These are phyloP conservation scores for Vaccinium myrtillus DNA, from an alignment of 148 eudicot species.

Conservation along the genomic window DNA sequence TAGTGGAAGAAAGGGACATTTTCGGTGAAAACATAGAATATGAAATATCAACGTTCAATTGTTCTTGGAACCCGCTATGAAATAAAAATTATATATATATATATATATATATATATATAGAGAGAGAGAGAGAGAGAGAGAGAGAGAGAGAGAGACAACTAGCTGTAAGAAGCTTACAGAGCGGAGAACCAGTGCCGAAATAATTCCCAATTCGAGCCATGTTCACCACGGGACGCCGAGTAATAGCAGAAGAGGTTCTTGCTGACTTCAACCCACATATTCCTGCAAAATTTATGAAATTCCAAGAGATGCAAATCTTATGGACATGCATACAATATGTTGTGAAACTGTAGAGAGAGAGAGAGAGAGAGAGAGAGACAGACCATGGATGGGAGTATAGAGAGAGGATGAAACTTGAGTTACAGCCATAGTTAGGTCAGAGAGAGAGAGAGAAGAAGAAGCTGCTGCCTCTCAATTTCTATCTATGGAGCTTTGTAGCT, in stretches of 20 bases:
- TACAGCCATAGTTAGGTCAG: conserved; percentile 29
- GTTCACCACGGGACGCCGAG: conserved; percentile 17
- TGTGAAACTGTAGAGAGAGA: background rate
- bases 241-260: conserved; percentile 21
- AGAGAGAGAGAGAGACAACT: background rate
- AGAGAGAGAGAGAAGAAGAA: background rate
- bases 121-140: background rate
- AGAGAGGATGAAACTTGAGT: conserved; percentile 56
- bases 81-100: too few species aligned
- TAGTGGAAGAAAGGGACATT: background rate
- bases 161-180: conserved; percentile 35
- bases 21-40: background rate
- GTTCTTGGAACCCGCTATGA: background rate
- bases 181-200: conserved; percentile 54
- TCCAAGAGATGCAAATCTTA: background rate
- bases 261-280: conserved; percentile 21
- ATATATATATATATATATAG: too few species aligned
- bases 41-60: background rate
- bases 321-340: too few species aligned
- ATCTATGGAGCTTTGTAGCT: background rate
- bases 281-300: conserved; percentile 24
- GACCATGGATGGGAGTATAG: conserved; percentile 39
- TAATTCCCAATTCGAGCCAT: conserved; percentile 32
- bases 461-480: conserved; percentile 16
- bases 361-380: background rate